phyloP scores from a whole-genome alignment of 768 basidiomycete species.

The Tricholoma hemisulphureum region DNA sequence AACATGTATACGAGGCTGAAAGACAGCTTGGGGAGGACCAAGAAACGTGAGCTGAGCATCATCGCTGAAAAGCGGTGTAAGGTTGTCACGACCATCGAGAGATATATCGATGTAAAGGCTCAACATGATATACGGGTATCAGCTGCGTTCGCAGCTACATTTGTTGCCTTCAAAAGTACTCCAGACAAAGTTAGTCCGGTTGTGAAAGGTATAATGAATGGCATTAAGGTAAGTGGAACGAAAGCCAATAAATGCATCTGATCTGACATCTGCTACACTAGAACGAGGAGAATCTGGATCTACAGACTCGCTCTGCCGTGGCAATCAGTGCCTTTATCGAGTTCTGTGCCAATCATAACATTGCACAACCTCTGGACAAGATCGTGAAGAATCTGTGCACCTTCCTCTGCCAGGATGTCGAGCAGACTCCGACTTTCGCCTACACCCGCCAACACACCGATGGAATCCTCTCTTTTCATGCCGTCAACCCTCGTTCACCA shows the following conservation, averaged over 20 bases:
- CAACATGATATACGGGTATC: slow-evolving; percentile 86
- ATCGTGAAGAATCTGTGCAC: slow-evolving; percentile 97
- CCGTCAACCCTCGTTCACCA: slow-evolving; percentile 27
- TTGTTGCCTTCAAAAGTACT: slow-evolving; percentile 80
- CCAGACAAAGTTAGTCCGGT: slow-evolving; percentile 95
- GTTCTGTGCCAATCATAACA: slow-evolving; percentile 71
- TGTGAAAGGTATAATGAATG: slow-evolving; percentile 96
- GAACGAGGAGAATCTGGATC: slow-evolving; percentile 85
- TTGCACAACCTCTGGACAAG: slow-evolving; percentile 88
- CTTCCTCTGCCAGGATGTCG: slow-evolving; percentile 90
- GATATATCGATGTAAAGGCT: slow-evolving; percentile 78
- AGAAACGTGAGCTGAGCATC: slow-evolving; percentile 70
- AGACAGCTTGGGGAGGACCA: slow-evolving; percentile 68
- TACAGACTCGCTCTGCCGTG: slow-evolving; percentile 84
- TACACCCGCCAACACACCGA: slow-evolving; percentile 56
- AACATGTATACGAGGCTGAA: slow-evolving; percentile 72
- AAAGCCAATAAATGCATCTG: neutral
- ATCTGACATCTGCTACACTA: slow-evolving; percentile 25
- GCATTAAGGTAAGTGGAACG: slow-evolving; percentile 73
- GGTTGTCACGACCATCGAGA: slow-evolving; percentile 68
- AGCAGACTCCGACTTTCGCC: slow-evolving; percentile 87
- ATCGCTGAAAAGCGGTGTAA: slow-evolving; percentile 76
- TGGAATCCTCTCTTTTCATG: slow-evolving; percentile 77
- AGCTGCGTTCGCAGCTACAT: slow-evolving; percentile 87
- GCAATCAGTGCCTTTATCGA: slow-evolving; percentile 87